Evolutionary conservation across 2,329 filamentous ascomycete species (phyloP), one percentile per base, ranked within the genome.

Genomic region (Didymella pinodella): DNA sequence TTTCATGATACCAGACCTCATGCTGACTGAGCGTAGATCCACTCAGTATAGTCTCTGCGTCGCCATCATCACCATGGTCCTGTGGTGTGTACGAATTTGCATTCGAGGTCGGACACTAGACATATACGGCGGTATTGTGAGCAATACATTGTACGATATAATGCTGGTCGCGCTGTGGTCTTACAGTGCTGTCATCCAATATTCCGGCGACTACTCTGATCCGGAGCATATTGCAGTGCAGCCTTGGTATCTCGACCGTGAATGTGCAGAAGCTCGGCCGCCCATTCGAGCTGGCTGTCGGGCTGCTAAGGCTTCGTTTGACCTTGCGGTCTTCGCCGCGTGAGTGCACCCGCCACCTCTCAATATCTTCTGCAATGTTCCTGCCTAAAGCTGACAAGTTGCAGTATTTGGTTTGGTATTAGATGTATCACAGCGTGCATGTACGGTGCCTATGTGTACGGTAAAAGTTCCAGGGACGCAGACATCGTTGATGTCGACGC

Each of bases 231-330:
- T 64, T 3, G 57, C 59, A 20, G 1, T 57, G 22, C 56, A 49
- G n/a, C 66, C 65, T 14, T 69, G 66, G 65, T 68, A 70, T 43
- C 52, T 68, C 7, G 61, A 65, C 3, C 55, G 47, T 26, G 56
- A 43, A 14, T 69, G 64, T 41, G 40, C 34, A 8, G 57, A 57
- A 20, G 61, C 53, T 14, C 46, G 51, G 38, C 7, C 5, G 12
- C 11, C 18, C 22, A 61, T 38, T n/a, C 20, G 26, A 20, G 38
- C 34, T 34, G 61, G 41, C 29, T 68, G 64, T 20, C 25, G 45
- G 5, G 47, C 49, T 2, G 44, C 53, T 7, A 65, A 41, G 20
- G 49, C 34, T n/a, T 60, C 57, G 3, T 65, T 63, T 32, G 55
- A 54, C 2, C 16, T 66, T 5, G 41, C 59, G 0, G n/a, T 65